Conservation (phyloP, 345 rosid species). For the Eucalyptus decipiens region DNA sequence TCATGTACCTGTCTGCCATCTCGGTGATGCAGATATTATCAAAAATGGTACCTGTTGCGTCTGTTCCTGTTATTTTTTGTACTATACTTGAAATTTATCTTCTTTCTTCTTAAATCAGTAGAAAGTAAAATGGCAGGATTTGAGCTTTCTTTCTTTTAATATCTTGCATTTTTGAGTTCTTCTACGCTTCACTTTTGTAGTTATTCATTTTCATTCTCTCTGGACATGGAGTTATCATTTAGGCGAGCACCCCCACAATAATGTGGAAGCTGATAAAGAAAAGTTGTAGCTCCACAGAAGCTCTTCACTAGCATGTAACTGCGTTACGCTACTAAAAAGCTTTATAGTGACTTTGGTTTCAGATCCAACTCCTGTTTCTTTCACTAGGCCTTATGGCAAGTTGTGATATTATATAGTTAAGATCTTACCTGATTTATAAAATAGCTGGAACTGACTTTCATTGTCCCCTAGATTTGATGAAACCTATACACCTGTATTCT, state of each 20-base stretch:
- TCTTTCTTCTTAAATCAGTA: background rate
- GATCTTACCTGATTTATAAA: background rate
- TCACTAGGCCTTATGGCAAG: background rate
- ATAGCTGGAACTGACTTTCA: background rate
- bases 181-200: background rate
- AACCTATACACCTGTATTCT: background rate
- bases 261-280: background rate
- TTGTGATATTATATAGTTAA: background rate
- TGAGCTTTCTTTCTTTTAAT: background rate
- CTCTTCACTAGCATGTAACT: background rate
- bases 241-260: background rate
- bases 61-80: background rate
- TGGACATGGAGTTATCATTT: background rate
- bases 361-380: background rate
- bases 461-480: background rate
- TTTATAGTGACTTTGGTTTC: background rate
- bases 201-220: background rate
- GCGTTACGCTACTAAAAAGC: background rate
- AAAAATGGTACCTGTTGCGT: conserved; percentile 24
- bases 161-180: background rate
- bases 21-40: conserved; percentile 33
- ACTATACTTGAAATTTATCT: background rate
- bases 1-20: background rate
- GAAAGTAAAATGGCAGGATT: background rate
- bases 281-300: background rate